These are phyloP conservation scores for Phytophthora pini DNA, from an alignment of 352 stramenopile species.

Conservation along the genomic window DNA sequence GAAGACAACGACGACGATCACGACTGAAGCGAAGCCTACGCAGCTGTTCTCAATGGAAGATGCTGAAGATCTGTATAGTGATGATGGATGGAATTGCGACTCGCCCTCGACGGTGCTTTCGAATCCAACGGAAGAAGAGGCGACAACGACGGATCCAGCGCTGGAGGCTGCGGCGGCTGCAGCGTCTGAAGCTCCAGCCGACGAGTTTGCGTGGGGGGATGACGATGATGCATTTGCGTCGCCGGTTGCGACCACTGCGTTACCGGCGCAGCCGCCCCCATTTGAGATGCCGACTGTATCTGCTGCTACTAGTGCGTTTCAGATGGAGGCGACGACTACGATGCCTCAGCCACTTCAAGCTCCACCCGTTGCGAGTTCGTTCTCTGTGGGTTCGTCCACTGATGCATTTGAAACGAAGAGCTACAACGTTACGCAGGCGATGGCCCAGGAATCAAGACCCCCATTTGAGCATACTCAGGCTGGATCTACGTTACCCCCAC, in stretches of 20 bases:
- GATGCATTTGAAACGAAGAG: conserved; percentile 18
- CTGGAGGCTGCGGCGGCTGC: neutral
- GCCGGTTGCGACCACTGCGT: conserved; percentile 15
- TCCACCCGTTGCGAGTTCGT: conserved; percentile 2
- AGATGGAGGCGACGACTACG: conserved; percentile 12
- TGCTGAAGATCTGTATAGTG: conserved; percentile 63
- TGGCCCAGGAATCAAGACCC: conserved; percentile 6
- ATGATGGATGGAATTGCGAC: conserved; percentile 78
- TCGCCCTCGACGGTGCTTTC: conserved; percentile 76
- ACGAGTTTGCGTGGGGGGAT: conserved; percentile 60
- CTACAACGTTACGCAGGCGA: conserved; percentile 8
- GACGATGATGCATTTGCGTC: conserved; percentile 43
- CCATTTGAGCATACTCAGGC: conserved; percentile 12
- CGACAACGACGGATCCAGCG: conserved; percentile 4
- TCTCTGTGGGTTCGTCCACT: neutral
- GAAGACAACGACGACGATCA: neutral
- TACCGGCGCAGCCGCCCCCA: conserved; percentile 10
- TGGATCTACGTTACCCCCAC: neutral
- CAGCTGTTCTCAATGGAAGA: conserved; percentile 85
- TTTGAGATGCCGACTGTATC: neutral
- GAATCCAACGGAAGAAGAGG: conserved; percentile 35
- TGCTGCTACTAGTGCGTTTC: conserved; percentile 9
- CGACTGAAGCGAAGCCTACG: conserved; percentile 29
- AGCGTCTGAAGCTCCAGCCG: conserved; percentile 11
- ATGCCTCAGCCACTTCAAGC: conserved; percentile 3